phyloP scores from a whole-genome alignment of 2,329 filamentous ascomycete genomes.

The Colletotrichum sansevieriae region DNA sequence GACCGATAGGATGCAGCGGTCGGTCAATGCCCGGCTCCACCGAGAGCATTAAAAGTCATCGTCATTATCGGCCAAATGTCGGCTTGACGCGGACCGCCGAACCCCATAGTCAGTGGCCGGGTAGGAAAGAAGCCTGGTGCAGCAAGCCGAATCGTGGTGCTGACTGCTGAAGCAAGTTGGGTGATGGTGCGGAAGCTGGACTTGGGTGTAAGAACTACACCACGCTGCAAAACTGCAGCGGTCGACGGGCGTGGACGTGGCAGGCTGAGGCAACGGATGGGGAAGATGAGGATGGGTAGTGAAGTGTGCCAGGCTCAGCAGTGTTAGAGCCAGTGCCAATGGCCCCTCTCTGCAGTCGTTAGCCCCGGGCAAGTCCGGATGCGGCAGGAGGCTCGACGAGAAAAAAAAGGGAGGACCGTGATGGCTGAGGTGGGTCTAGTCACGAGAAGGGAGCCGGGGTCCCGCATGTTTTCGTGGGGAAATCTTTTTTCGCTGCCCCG shows the following conservation, averaged over 20 bases:
- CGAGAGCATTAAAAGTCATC: conserved; percentile 38
- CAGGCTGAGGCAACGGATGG: conserved; percentile 1
- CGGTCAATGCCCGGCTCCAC: conserved; percentile 39
- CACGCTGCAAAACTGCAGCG: too few species aligned
- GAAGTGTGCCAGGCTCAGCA: neutral
- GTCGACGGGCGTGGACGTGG: neutral
- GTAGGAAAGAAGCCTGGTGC: neutral
- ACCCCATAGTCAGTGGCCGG: too few species aligned
- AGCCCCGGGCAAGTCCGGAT: conserved; percentile 33
- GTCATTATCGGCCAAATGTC: conserved; percentile 41
- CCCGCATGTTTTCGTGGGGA: conserved; percentile 33
- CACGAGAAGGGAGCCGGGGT: neutral
- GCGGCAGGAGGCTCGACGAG: conserved; percentile 15
- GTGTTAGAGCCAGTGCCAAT: neutral
- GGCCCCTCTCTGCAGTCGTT: neutral
- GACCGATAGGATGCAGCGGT: conserved; percentile 40
- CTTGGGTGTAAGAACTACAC: conserved; percentile 4
- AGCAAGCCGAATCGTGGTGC: neutral
- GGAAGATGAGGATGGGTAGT: neutral
- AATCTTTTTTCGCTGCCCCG: conserved; percentile 26
- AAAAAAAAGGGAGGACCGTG: conserved; percentile 28
- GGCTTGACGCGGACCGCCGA: conserved; percentile 36
- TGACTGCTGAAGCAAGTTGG: neutral
- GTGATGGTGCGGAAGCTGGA: neutral
- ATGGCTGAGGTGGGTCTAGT: conserved; percentile 12